Evolutionary conservation across 257 asterid genomes (phyloP), one percentile per base, ranked within the genome.

Genomic region (Salvia rosmarinus): DNA sequence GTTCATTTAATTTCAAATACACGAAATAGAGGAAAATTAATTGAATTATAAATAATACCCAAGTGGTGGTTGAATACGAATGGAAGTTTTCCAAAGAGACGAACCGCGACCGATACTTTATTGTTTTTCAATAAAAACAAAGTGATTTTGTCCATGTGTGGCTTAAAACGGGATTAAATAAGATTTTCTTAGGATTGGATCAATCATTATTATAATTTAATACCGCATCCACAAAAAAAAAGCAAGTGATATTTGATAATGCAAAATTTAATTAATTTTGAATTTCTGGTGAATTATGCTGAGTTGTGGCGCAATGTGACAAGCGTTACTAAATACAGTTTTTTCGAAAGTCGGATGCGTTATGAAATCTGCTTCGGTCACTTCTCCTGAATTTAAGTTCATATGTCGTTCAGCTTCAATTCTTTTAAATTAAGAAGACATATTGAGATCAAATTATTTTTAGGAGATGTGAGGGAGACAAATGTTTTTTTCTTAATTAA

Each of bases 261-360:
- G 12, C 17, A n/a, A 43, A 42, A 65, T 52, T 42, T 56, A 17
- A 47, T 23, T 2, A 17, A 47, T 42, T 2, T 19, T 61, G 13
- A 5, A 1, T n/a, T 43, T 14, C 23, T 49, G 9, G 72, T 49
- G 11, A 49, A 67, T 35, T 19, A 44, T 23, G 39, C 62, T 44
- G 56, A 39, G 64, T 59, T 6, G 73, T n/a, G n/a, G n/a, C 68
- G 17, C 54, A 28, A 20, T 55, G 54, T 30, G 62, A 69, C 72
- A 62, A 76, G 2, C 20, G 1, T 20, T 25, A 68, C 16, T 21
- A 60, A 61, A 56, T 67, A 34, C 13, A 57, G 25, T 17, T 61
- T 52, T n/a, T 39, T 44, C 37, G 4, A 40, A 55, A 50, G 6
- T 43, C n/a, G 20, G 9, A 35, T 7, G 39, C 43, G 43, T 75